These are phyloP conservation scores for Pichia sp. DNA, from an alignment of 1,139 yeast genomes.

Conservation along the genomic window DNA sequence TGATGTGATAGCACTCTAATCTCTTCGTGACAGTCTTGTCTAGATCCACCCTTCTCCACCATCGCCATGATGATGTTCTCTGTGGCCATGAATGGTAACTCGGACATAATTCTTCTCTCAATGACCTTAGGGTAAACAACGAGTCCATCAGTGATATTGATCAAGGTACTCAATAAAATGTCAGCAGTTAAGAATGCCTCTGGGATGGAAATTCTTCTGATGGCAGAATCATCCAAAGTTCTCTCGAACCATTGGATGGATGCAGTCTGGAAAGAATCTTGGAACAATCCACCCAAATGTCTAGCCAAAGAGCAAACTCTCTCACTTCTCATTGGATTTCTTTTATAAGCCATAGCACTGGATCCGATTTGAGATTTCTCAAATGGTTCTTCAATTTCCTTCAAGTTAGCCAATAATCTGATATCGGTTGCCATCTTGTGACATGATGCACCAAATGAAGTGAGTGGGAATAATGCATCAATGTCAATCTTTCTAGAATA, in stretches of 20 bases:
- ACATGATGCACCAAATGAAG: conserved; percentile 93
- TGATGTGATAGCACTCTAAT: conserved; percentile 95
- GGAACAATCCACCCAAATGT: conserved; percentile 86
- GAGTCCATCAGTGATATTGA: conserved; percentile 88
- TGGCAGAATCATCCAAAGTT: conserved; percentile 97
- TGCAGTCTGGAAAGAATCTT: conserved; percentile 93
- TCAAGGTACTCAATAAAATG: conserved; percentile 80
- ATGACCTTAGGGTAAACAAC: conserved; percentile 98
- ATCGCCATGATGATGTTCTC: conserved; percentile 99
- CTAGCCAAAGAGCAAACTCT: conserved; percentile 96
- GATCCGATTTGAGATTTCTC: conserved; percentile 98
- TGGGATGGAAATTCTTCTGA: conserved; percentile 94
- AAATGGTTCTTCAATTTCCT: conserved; percentile 97
- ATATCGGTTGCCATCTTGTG: conserved; percentile 98
- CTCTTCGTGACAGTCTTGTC: conserved; percentile 98
- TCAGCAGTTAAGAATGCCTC: conserved; percentile 96
- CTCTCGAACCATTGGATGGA: conserved; percentile 99
- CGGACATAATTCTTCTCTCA: conserved; percentile 90
- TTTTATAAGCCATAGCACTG: conserved; percentile 98
- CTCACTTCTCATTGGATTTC: conserved; percentile 99
- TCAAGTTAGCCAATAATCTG: conserved; percentile 90
- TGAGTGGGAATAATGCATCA: conserved; percentile 86
- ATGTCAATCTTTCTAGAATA: conserved; percentile 97
- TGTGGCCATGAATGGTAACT: conserved; percentile 99
- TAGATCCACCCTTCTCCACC: conserved; percentile 96